Conservation (phyloP, 2,329 filamentous ascomycete genomes). For the Neocucurbitaria cava region DNA sequence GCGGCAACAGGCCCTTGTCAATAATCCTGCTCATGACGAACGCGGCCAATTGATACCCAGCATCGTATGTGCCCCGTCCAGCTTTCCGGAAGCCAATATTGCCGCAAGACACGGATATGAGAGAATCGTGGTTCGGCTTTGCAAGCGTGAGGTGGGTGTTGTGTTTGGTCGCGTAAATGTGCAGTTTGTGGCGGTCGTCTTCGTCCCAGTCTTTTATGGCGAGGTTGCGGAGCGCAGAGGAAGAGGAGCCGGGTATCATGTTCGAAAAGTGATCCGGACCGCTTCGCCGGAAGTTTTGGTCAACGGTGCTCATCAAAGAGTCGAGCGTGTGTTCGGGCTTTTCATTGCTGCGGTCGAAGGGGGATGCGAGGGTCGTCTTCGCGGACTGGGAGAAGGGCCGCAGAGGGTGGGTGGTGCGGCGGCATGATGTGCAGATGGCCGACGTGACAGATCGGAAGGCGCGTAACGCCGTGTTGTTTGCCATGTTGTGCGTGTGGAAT, state of each 20-base stretch:
- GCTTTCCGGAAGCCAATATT: slow-evolving; percentile 92
- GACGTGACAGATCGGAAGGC: slow-evolving; percentile 40
- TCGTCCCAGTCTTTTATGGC: slow-evolving; percentile 37
- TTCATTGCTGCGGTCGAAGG: slow-evolving; percentile 9
- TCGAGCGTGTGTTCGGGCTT: slow-evolving; percentile 17
- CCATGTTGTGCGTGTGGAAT: slow-evolving; percentile 27
- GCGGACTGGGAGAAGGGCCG: slow-evolving; percentile 47
- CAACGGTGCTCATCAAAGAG: slow-evolving; percentile 23
- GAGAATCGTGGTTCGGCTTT: slow-evolving; percentile 77
- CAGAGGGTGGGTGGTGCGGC: slow-evolving; percentile 31
- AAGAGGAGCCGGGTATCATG: slow-evolving; percentile 25
- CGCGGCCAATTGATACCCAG: slow-evolving; percentile 86
- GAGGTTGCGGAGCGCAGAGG: slow-evolving; percentile 20
- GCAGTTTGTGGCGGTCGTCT: slow-evolving; percentile 78
- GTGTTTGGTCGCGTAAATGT: slow-evolving; percentile 87
- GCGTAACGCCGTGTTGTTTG: slow-evolving; percentile 31
- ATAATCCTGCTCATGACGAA: slow-evolving; percentile 85
- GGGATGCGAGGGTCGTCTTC: slow-evolving; percentile 14
- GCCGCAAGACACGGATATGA: slow-evolving; percentile 81
- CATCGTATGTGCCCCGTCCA: slow-evolving; percentile 82
- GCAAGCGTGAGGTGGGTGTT: slow-evolving; percentile 95
- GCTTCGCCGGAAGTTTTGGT: slow-evolving; percentile 22
- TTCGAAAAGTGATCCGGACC: slow-evolving; percentile 18
- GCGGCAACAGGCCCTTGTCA: slow-evolving; percentile 77
- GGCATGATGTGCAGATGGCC: slow-evolving; percentile 49